Evolutionary conservation across 169 alveolate genomes (phyloP).

Genomic region (Cryptosporidium bovis): DNA sequence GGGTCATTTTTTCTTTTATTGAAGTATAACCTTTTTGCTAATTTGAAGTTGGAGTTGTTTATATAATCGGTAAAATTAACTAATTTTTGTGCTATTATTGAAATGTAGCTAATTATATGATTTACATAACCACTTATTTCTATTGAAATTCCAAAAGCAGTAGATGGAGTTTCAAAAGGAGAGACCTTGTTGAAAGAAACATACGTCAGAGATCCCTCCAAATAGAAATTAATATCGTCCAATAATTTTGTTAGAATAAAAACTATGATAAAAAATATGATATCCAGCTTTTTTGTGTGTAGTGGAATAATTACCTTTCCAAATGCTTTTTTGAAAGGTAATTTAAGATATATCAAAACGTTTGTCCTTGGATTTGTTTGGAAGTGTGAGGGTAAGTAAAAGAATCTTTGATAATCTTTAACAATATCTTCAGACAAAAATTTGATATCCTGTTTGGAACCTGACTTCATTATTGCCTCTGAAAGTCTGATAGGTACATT

Average conservation of each 20-base stretch:
- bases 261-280: conserved; percentile 3
- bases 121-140: conserved; percentile 6
- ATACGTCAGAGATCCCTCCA: not conserved
- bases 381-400: conserved; percentile 15
- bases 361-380: not conserved
- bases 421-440: conserved; percentile 6
- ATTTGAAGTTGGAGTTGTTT: not conserved
- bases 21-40: conserved; percentile 4
- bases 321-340: not conserved
- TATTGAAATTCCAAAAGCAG: conserved; percentile 5
- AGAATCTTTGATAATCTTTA: conserved; percentile 35
- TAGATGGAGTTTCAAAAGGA: conserved; percentile 19
- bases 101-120: not conserved
- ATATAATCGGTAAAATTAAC: not conserved
- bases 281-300: conserved; percentile 16
- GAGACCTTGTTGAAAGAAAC: conserved; percentile 5
- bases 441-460: conserved; percentile 2
- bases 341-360: conserved; percentile 2
- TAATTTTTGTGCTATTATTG: conserved; percentile 27
- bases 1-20: not conserved
- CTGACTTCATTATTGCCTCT: conserved; percentile 21
- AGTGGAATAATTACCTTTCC: not conserved
- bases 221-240: conserved; percentile 32
- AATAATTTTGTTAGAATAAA: conserved; percentile 15
- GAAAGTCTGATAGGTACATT: conserved; percentile 30